Conservation (phyloP, 169 alveolate species). For the Plasmodium coatneyi region DNA sequence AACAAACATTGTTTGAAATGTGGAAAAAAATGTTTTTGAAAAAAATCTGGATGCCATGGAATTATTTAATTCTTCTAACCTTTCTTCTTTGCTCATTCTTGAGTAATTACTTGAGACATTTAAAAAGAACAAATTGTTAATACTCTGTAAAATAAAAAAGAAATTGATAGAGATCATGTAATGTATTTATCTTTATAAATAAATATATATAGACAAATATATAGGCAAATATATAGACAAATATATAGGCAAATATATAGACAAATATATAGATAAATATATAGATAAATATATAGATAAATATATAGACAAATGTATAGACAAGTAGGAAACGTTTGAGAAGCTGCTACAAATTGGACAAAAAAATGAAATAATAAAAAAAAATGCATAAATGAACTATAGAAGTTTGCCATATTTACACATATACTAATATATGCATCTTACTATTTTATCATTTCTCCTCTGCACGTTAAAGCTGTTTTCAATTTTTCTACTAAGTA, state of each 20-base stretch:
- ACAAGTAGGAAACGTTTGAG: neutral
- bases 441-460: slow-evolving; percentile 36
- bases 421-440: neutral
- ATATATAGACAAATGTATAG: neutral
- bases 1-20: slow-evolving; percentile 23
- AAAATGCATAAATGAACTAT: neutral
- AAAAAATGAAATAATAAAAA: neutral
- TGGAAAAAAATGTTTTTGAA: slow-evolving; percentile 22
- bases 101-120: slow-evolving; percentile 31
- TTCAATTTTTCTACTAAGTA: slow-evolving; percentile 38
- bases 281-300: no score
- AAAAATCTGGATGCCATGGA: slow-evolving; percentile 42
- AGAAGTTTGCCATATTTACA: neutral
- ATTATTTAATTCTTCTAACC: slow-evolving; percentile 8
- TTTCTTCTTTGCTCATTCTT: slow-evolving; percentile 14
- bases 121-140: slow-evolving; percentile 9
- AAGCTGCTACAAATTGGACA: neutral
- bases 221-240: neutral
- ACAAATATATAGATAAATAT: neutral
- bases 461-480: slow-evolving; percentile 5
- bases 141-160: slow-evolving; percentile 9
- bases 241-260: neutral
- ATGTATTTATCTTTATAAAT: neutral
- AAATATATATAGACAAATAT: neutral
- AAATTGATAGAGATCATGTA: neutral